Percentiles rank a stretch among this genome's conserved stretches.
Evolutionary conservation across 495 filamentous ascomycete genomes (phyloP).

Genomic region (Apiosordaria backusii): DNA sequence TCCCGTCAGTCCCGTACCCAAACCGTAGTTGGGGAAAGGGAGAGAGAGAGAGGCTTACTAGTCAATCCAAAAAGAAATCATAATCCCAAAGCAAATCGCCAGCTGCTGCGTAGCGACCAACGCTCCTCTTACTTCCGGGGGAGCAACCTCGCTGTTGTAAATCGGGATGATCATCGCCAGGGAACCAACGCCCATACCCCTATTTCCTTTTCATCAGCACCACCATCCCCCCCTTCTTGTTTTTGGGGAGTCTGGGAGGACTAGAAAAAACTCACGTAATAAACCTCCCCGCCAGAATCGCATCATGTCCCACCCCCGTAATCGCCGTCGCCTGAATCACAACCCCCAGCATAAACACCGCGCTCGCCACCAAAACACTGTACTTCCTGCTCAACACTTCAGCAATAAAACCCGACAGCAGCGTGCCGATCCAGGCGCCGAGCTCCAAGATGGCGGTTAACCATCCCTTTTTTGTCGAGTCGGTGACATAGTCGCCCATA

Average conservation of each 20-base stretch:
- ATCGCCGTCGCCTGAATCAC: conserved; percentile 66
- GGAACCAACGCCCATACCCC: conserved; percentile 68
- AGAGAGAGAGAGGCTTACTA: conserved; percentile 39
- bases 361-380: conserved; percentile 65
- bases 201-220: conserved; percentile 16
- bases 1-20: neutral
- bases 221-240: no score
- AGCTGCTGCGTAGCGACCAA: conserved; percentile 77
- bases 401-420: conserved; percentile 71
- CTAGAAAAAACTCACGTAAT: conserved; percentile 48
- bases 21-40: neutral
- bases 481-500: conserved; percentile 58
- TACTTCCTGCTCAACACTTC: conserved; percentile 72
- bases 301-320: conserved; percentile 43
- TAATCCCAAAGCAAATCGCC: conserved; percentile 78
- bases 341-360: conserved; percentile 76
- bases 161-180: conserved; percentile 63
- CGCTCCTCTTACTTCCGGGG: conserved; percentile 59
- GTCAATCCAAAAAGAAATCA: conserved; percentile 82
- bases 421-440: conserved; percentile 75
- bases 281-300: conserved; percentile 71
- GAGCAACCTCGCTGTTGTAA: conserved; percentile 68
- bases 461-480: conserved; percentile 71
- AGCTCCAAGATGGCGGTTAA: conserved; percentile 77
- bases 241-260: neutral